A percentile compares a stretch with the other conserved stretches of the same genome.
Evolutionary conservation across 208 protist genomes (phyloP).

Genomic region (Naegleria fowleri): DNA sequence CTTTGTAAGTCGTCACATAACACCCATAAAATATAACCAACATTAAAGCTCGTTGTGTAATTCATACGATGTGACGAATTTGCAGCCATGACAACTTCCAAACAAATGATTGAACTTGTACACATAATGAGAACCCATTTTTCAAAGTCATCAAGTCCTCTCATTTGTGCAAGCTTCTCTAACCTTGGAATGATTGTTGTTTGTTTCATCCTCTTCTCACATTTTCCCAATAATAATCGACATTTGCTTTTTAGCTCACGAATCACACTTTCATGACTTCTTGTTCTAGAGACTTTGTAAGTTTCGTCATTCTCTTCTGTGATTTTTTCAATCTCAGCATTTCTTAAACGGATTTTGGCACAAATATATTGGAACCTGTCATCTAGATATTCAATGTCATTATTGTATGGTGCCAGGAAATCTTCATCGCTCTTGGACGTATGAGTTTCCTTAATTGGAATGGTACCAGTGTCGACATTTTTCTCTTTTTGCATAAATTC

Average conservation of each 20-base stretch:
- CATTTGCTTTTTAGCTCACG: slow-evolving; percentile 71
- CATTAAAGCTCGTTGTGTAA: slow-evolving; percentile 58
- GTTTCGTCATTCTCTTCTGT: slow-evolving; percentile 71
- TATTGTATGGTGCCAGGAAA: slow-evolving; percentile 56
- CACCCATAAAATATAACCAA: slow-evolving; percentile 78
- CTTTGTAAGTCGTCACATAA: slow-evolving; percentile 73
- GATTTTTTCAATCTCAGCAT: slow-evolving; percentile 67
- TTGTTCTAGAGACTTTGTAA: slow-evolving; percentile 42
- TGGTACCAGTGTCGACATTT: neutral
- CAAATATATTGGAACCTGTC: slow-evolving; percentile 73
- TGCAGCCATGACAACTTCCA: slow-evolving; percentile 75
- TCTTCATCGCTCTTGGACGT: neutral
- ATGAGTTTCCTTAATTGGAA: neutral
- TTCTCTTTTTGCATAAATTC: neutral
- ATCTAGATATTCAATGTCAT: slow-evolving; percentile 80
- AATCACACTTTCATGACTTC: slow-evolving; percentile 67
- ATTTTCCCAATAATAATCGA: slow-evolving; percentile 57
- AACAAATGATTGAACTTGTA: slow-evolving; percentile 69
- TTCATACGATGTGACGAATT: slow-evolving; percentile 73
- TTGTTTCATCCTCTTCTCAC: slow-evolving; percentile 58
- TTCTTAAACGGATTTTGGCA: slow-evolving; percentile 68
- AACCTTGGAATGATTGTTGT: slow-evolving; percentile 68
- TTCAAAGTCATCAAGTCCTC: slow-evolving; percentile 72
- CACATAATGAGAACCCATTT: slow-evolving; percentile 75
- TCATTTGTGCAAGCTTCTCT: slow-evolving; percentile 61